Conservation (phyloP, 352 stramenopile genomes). For the Pythium phragmitis region DNA sequence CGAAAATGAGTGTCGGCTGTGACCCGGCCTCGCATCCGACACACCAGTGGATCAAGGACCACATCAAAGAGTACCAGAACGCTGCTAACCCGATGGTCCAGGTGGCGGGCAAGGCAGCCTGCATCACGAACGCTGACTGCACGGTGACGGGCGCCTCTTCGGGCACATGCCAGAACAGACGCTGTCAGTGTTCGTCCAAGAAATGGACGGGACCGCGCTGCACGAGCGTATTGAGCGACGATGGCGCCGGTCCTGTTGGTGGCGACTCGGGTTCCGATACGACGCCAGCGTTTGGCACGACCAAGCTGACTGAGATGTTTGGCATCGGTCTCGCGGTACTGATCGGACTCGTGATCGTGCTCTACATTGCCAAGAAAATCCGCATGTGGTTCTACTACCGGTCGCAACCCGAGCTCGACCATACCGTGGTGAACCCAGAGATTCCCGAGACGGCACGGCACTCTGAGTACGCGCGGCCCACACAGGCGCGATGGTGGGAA, state of each 20-base stretch:
- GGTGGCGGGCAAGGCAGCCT: constrained; percentile 60
- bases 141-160: constrained; percentile 31
- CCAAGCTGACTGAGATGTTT: constrained; percentile 5
- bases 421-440: constrained; percentile 6
- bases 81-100: constrained; percentile 47
- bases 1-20: constrained; percentile 39
- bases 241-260: background rate
- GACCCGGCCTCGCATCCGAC: constrained; percentile 64
- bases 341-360: background rate
- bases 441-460: constrained; percentile 3
- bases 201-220: constrained; percentile 9
- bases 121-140: constrained; percentile 54
- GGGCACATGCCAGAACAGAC: constrained; percentile 1
- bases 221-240: background rate
- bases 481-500: constrained; percentile 7
- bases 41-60: constrained; percentile 65
- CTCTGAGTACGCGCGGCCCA: background rate
- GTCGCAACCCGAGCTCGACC: constrained; percentile 8
- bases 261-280: background rate
- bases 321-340: background rate
- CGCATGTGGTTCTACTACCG: constrained; percentile 12
- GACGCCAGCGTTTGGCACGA: constrained; percentile 1
- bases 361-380: constrained; percentile 4
- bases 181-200: background rate
- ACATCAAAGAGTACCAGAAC: constrained; percentile 74